Evolutionary conservation across 768 basidiomycete species (phyloP).

Genomic region (Leccinum incarnatum): DNA sequence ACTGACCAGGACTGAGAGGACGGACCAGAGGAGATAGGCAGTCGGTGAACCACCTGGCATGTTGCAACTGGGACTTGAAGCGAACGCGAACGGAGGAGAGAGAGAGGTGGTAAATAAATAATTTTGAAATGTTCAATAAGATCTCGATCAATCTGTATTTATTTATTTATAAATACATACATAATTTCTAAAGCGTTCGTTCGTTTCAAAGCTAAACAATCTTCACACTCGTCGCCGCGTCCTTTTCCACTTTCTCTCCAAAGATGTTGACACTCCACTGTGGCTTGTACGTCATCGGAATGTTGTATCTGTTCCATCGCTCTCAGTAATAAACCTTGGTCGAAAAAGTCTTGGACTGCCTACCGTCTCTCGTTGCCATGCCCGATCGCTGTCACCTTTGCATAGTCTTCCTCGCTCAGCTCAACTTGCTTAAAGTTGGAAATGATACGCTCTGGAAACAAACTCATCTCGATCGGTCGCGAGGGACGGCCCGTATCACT

Average conservation of each 20-base stretch:
- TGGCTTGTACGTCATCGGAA: constrained; percentile 56
- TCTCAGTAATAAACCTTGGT: background rate
- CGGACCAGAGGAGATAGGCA: constrained; percentile 74
- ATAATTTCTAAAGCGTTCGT: background rate
- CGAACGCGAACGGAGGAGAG: background rate
- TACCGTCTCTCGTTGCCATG: constrained; percentile 36
- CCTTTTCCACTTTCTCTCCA: constrained; percentile 55
- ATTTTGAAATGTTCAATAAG: constrained; percentile 14
- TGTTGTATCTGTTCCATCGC: constrained; percentile 44
- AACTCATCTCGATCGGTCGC: background rate
- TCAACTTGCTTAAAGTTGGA: constrained; percentile 78
- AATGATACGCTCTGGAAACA: constrained; percentile 50
- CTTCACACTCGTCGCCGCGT: constrained; percentile 32
- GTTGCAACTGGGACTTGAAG: constrained; percentile 4
- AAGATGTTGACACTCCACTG: constrained; percentile 76
- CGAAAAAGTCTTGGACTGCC: background rate
- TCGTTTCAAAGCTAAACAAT: constrained; percentile 21
- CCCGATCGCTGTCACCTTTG: constrained; percentile 44
- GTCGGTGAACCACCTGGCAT: constrained; percentile 77
- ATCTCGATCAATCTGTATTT: constrained; percentile 3
- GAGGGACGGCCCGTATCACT: constrained; percentile 2
- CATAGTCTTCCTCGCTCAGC: constrained; percentile 64
- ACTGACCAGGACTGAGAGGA: constrained; percentile 62
- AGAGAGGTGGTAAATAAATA: constrained; percentile 1
- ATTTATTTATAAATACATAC: background rate